These are phyloP conservation scores for Termitomyces sp. DNA, from an alignment of 768 basidiomycete species.

Conservation along the genomic window DNA sequence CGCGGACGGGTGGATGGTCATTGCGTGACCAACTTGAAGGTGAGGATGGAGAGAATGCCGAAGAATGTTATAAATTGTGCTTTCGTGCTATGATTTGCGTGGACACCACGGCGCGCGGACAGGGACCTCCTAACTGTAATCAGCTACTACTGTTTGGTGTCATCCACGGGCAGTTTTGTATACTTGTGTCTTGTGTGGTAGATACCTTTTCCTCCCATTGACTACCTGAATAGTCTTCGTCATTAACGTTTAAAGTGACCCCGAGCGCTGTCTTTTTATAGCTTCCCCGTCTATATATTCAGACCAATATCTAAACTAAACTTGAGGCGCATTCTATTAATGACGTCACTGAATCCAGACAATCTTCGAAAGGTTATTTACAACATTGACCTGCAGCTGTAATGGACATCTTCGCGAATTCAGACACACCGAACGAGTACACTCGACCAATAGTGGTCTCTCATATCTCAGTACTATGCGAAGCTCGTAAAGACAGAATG, in stretches of 20 bases:
- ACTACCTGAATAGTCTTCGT: not conserved
- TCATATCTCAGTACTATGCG: too few species aligned
- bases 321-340: not conserved
- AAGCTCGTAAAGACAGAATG: not conserved
- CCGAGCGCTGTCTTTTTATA: not conserved
- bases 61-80: not conserved
- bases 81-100: constrained; percentile 5
- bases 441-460: not conserved
- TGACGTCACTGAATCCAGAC: not conserved
- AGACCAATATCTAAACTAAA: too few species aligned
- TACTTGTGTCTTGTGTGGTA: not conserved
- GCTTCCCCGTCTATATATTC: not conserved
- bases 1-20: not conserved
- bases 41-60: not conserved
- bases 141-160: not conserved
- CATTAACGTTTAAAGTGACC: not conserved
- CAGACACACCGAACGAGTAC: not conserved
- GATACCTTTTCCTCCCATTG: not conserved
- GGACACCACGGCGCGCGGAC: not conserved
- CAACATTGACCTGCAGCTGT: too few species aligned
- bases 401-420: not conserved
- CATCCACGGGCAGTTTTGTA: not conserved
- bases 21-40: not conserved
- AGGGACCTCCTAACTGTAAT: constrained; percentile 3
- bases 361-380: not conserved